Conservation (phyloP, 495 filamentous ascomycete species). For the Lindgomyces ingoldianus region DNA sequence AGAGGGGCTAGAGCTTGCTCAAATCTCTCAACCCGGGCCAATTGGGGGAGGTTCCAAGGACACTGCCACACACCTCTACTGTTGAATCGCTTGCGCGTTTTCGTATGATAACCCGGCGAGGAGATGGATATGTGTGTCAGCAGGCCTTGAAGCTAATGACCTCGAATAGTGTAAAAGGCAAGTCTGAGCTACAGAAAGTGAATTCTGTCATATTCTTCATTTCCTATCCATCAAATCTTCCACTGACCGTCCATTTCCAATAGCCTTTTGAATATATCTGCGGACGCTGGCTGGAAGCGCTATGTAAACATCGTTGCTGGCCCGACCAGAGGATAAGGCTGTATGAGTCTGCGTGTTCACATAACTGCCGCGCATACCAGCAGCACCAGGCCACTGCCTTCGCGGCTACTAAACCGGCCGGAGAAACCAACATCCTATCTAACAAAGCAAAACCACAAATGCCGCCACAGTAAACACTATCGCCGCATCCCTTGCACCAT, state of each 20-base stretch:
- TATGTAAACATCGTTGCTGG: too few relatives aligned
- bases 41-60: constrained; percentile 19
- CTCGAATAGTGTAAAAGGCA: constrained; percentile 32
- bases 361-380: too few relatives aligned
- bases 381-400: too few relatives aligned
- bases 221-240: too few relatives aligned
- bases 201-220: neutral
- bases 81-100: constrained; percentile 6
- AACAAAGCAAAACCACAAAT: neutral
- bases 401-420: too few relatives aligned
- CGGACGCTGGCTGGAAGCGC: too few relatives aligned
- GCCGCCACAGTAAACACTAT: neutral
- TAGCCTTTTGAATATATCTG: too few relatives aligned
- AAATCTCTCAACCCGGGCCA: constrained; percentile 14
- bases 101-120: constrained; percentile 8
- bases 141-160: constrained; percentile 17
- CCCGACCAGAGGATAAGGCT: too few relatives aligned
- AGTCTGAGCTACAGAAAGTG: constrained; percentile 28
- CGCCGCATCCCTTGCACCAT: neutral
- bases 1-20: constrained; percentile 11
- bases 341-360: too few relatives aligned
- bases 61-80: constrained; percentile 16
- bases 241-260: too few relatives aligned
- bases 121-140: constrained; percentile 7
- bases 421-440: too few relatives aligned